Evolutionary conservation across 176 grass and related monocot genomes (phyloP), one percentile per base, ranked within the genome.

Genomic region (Elymus sibiricus): DNA sequence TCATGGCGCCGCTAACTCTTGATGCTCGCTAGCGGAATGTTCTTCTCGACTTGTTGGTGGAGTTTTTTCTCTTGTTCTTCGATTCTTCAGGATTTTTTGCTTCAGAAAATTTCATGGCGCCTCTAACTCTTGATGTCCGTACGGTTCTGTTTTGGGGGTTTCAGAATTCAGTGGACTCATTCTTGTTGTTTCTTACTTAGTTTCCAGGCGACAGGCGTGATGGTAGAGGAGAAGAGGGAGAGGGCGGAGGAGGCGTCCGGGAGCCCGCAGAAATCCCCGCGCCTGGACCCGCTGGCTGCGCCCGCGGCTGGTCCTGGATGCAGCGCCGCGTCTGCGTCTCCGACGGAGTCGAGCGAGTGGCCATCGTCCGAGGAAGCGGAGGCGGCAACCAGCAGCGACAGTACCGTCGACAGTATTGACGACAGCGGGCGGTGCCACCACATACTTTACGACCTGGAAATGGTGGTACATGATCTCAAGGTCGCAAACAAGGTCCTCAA

Each of bases 391-490:
- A 61, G 69, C 44, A 26, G 64, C 61, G 21, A 25, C 62, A 43
- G 68, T 40, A 29, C 24, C 49, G 26, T 62, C 62, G 83, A 68
- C 34, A 29, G 42, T 47, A 70, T 47, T 38, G 71, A 28, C 27
- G 60, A 43, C 34, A 40, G 31, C 22, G 74, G 78, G 73, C 73
- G 9, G 22, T 94, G 94, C 62, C 7, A 4, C n/a, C 94, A 97
- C 71, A 63, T 77, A 32, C 40, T 10, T 9, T 53, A 71, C 16
- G 34, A 68, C 46, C 5, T 90, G n/a, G 85, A 72, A 72, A 51
- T 40, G 22, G 17, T 84, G 59, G 44, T 92, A 9, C 26, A 34
- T 7, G 46, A 51, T 34, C 87, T 93, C 70, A 37, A 74, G 35
- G 61, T 70, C 22, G 82, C 76, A 55, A 49, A 49, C 51, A 6